These are phyloP conservation scores for Trichoderma asperelloides DNA, from an alignment of 495 filamentous ascomycete genomes.

Conservation along the genomic window DNA sequence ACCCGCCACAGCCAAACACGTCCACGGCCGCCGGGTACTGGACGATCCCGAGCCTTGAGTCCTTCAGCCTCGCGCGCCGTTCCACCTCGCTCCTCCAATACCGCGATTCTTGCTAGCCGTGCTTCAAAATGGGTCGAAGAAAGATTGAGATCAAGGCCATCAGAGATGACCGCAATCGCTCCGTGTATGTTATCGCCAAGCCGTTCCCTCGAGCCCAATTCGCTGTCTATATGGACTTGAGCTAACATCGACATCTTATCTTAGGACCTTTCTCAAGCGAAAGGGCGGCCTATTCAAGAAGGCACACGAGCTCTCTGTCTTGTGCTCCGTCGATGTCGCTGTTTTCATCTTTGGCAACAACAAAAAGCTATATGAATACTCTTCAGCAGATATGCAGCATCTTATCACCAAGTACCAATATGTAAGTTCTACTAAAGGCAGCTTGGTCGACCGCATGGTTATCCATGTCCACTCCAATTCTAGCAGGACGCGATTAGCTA, in stretches of 20 bases:
- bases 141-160: constrained; percentile 99
- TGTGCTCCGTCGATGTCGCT: constrained; percentile 96
- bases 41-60: neutral
- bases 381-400: constrained; percentile 85
- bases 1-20: neutral
- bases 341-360: constrained; percentile 98
- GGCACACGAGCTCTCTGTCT: constrained; percentile 93
- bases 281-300: constrained; percentile 99
- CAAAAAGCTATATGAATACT: constrained; percentile 97
- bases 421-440: constrained; percentile 44
- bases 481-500: constrained; percentile 18
- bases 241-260: constrained; percentile 64
- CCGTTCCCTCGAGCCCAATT: constrained; percentile 9
- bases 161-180: constrained; percentile 98
- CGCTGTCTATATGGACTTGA: constrained; percentile 26
- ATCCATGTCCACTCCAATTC: neutral
- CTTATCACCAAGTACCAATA: constrained; percentile 80
- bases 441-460: neutral
- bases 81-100: neutral
- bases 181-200: constrained; percentile 65
- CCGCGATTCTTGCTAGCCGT: neutral
- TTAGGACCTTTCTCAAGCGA: constrained; percentile 92
- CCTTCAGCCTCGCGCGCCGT: constrained; percentile 1
- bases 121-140: constrained; percentile 48
- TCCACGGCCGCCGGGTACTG: neutral